Evolutionary conservation across 1,284 basidiomycete species (phyloP).

Genomic region (Puccinia sorghi): DNA sequence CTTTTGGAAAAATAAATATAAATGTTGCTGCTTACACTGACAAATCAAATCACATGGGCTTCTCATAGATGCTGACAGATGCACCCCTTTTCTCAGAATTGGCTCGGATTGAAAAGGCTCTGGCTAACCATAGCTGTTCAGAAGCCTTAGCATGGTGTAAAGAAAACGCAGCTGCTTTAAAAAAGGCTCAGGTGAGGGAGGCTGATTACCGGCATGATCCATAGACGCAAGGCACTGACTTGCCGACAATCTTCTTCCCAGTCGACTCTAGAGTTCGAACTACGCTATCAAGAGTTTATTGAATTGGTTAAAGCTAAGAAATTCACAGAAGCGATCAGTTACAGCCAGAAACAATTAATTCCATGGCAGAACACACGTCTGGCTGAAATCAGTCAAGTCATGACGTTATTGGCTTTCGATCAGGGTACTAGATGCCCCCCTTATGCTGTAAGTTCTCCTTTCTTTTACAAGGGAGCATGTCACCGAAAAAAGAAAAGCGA

Average conservation of each 20-base stretch:
- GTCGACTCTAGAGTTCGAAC: slow-evolving; percentile 92
- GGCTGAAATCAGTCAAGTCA: slow-evolving; percentile 72
- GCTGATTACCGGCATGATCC: background rate
- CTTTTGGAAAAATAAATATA: too few relatives aligned
- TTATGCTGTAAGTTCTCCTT: slow-evolving; percentile 58
- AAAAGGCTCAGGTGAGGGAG: slow-evolving; percentile 68
- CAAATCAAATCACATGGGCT: background rate
- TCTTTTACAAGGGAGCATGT: background rate
- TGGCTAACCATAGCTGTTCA: slow-evolving; percentile 72
- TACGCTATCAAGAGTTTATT: slow-evolving; percentile 93
- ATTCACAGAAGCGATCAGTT: slow-evolving; percentile 75
- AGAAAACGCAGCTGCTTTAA: slow-evolving; percentile 87
- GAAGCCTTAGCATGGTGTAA: slow-evolving; percentile 93
- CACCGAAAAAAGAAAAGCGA: background rate
- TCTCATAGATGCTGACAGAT: slow-evolving; percentile 68
- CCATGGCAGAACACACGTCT: slow-evolving; percentile 75
- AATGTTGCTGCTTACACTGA: background rate
- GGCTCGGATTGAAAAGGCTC: slow-evolving; percentile 75
- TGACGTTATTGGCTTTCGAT: slow-evolving; percentile 73
- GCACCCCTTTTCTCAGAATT: slow-evolving; percentile 75
- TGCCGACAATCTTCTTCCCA: slow-evolving; percentile 58
- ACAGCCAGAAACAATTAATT: slow-evolving; percentile 77
- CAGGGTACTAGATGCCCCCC: slow-evolving; percentile 68
- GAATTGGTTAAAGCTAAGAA: slow-evolving; percentile 77
- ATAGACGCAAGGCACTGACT: background rate